phyloP scores from a whole-genome alignment of 108 stramenopile genomes.

The Fragilaria crotonensis region DNA sequence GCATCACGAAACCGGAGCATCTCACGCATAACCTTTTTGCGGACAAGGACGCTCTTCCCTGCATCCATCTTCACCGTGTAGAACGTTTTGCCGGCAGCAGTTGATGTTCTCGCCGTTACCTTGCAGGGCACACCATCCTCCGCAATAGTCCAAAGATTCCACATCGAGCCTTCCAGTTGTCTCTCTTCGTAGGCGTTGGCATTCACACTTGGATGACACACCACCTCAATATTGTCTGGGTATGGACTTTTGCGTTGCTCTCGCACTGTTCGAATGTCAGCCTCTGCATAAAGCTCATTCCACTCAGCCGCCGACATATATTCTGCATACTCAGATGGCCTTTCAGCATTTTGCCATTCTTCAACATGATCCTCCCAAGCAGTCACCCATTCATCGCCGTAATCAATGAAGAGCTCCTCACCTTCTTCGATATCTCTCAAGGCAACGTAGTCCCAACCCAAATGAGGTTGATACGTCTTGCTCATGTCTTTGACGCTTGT shows the following conservation, averaged over 20 bases:
- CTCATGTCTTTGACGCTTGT: no score
- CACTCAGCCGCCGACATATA: constrained; percentile 26
- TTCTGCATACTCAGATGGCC: constrained; percentile 2
- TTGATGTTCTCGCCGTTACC: constrained; percentile 2
- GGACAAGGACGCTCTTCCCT: background rate
- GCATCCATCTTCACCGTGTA: background rate
- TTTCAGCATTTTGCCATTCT: constrained; percentile 18
- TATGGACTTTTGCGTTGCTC: constrained; percentile 22
- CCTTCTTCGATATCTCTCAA: constrained; percentile 38
- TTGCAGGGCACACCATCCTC: background rate
- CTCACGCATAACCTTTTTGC: constrained; percentile 17
- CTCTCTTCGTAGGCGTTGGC: no score
- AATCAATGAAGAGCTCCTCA: no score
- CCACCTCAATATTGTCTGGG: constrained; percentile 17
- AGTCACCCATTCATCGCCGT: constrained; percentile 48
- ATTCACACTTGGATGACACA: constrained; percentile 24
- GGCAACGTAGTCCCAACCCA: constrained; percentile 48
- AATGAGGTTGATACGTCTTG: no score
- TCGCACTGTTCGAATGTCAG: constrained; percentile 15
- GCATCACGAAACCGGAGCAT: constrained; percentile 5
- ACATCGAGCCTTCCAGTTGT: background rate
- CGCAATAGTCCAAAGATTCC: constrained; percentile 13
- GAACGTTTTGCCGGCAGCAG: background rate
- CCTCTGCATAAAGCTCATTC: constrained; percentile 10
- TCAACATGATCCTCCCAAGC: constrained; percentile 39